Conservation (phyloP, 192 early-diverging fungal genomes). For the Gonapodya prolifera region DNA sequence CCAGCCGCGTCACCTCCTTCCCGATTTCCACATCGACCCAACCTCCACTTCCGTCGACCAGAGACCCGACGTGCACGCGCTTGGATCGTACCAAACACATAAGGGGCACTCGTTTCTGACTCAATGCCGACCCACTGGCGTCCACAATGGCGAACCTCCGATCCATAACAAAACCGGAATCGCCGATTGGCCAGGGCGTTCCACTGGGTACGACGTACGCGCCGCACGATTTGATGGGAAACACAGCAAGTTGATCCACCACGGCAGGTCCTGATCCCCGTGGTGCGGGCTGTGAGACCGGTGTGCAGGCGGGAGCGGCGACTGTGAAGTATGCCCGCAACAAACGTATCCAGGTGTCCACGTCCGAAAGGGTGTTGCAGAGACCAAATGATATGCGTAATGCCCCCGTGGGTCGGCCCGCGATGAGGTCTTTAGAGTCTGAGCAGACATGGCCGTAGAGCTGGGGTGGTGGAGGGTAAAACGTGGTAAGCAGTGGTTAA, state of each 20-base stretch:
- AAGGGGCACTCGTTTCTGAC: slow-evolving; percentile 40
- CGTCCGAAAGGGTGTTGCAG: slow-evolving; percentile 46
- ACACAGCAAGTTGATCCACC: slow-evolving; percentile 20
- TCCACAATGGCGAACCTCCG: slow-evolving; percentile 54
- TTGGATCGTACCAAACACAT: slow-evolving; percentile 14
- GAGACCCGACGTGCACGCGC: neutral
- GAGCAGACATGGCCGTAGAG: slow-evolving; percentile 52
- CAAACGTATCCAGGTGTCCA: slow-evolving; percentile 44
- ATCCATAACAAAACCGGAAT: slow-evolving; percentile 44
- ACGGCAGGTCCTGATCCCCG: neutral
- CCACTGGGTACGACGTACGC: slow-evolving; percentile 32
- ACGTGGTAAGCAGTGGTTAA: slow-evolving; percentile 6
- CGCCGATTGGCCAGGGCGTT: slow-evolving; percentile 35
- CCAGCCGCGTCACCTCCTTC: neutral
- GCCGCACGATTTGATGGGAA: slow-evolving; percentile 72
- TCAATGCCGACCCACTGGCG: slow-evolving; percentile 38
- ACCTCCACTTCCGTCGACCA: neutral
- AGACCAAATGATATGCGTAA: slow-evolving; percentile 70
- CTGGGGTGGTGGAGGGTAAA: slow-evolving; percentile 11
- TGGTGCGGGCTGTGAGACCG: neutral
- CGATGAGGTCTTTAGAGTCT: slow-evolving; percentile 58
- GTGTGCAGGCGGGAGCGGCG: neutral
- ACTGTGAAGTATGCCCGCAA: slow-evolving; percentile 43
- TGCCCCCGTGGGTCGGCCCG: slow-evolving; percentile 53
- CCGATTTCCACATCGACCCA: neutral